A percentile compares a stretch with the other conserved stretches of the same genome.
Evolutionary conservation across 1,284 basidiomycete genomes (phyloP).

Genomic region (Irpex lacteus): DNA sequence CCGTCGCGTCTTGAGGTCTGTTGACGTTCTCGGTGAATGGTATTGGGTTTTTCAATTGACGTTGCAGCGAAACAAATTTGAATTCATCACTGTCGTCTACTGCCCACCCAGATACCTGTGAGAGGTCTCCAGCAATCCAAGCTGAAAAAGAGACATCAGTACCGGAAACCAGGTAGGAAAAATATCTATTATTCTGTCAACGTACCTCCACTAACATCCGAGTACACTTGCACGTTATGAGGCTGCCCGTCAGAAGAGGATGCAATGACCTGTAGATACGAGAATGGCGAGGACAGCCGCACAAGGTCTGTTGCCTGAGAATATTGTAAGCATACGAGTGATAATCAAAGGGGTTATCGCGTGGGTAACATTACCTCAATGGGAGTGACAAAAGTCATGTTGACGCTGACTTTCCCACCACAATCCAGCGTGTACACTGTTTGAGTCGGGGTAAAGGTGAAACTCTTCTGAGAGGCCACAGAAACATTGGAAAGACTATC

Average conservation of each 20-base stretch:
- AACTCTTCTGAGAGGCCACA: not conserved
- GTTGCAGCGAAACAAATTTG: not conserved
- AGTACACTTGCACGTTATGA: constrained; percentile 25
- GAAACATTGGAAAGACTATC: not conserved
- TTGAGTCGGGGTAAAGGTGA: constrained; percentile 13
- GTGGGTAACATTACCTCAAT: constrained; percentile 14
- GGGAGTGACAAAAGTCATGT: constrained; percentile 14
- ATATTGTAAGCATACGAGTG: not conserved
- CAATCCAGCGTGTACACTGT: constrained; percentile 5
- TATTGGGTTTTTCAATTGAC: not conserved
- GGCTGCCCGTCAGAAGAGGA: constrained; percentile 21
- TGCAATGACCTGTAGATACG: constrained; percentile 23
- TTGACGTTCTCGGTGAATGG: not conserved
- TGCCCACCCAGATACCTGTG: not conserved
- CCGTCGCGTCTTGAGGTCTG: not conserved
- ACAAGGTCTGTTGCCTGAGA: constrained; percentile 13
- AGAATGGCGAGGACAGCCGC: constrained; percentile 23
- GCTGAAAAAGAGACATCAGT: not conserved
- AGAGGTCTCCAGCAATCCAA: not conserved
- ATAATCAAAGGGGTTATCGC: constrained; percentile 5
- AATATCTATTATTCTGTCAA: not conserved
- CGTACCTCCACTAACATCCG: constrained; percentile 27
- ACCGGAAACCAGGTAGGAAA: not conserved
- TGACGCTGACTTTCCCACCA: constrained; percentile 13
- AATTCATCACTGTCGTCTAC: not conserved